Evolutionary conservation across 371 early-diverging fungal species (phyloP).

Genomic region (Mortierella sp.): DNA sequence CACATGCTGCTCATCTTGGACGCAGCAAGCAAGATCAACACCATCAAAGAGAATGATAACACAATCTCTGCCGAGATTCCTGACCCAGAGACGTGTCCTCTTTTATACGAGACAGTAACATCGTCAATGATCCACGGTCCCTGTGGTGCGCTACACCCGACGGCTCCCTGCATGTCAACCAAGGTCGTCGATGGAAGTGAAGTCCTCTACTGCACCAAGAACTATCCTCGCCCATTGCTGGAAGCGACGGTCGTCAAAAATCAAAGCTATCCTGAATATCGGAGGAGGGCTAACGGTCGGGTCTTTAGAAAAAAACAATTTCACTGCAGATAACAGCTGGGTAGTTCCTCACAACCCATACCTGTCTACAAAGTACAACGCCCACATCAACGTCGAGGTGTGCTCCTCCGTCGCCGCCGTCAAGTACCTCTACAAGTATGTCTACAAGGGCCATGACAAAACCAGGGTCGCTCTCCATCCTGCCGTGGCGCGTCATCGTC

Average conservation of each 20-base stretch:
- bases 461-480: conserved; percentile 19
- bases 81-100: conserved; percentile 31
- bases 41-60: conserved; percentile 37
- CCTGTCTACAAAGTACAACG: conserved; percentile 58
- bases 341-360: conserved; percentile 57
- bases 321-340: conserved; percentile 46
- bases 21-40: conserved; percentile 24
- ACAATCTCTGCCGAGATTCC: conserved; percentile 56
- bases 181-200: conserved; percentile 19
- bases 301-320: neutral
- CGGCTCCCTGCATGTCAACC: conserved; percentile 50
- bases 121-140: conserved; percentile 58
- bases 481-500: neutral
- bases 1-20: conserved; percentile 56
- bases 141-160: conserved; percentile 36
- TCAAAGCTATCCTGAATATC: conserved; percentile 34
- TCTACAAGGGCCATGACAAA: conserved; percentile 57
- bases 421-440: conserved; percentile 62
- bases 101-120: conserved; percentile 44
- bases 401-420: conserved; percentile 42
- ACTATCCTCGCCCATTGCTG: conserved; percentile 31
- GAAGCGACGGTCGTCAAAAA: conserved; percentile 32
- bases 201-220: conserved; percentile 46
- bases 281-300: conserved; percentile 5
- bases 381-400: conserved; percentile 61